phyloP scores from a whole-genome alignment of 2,329 filamentous ascomycete genomes.

The Neopestalotiopsis rosae region DNA sequence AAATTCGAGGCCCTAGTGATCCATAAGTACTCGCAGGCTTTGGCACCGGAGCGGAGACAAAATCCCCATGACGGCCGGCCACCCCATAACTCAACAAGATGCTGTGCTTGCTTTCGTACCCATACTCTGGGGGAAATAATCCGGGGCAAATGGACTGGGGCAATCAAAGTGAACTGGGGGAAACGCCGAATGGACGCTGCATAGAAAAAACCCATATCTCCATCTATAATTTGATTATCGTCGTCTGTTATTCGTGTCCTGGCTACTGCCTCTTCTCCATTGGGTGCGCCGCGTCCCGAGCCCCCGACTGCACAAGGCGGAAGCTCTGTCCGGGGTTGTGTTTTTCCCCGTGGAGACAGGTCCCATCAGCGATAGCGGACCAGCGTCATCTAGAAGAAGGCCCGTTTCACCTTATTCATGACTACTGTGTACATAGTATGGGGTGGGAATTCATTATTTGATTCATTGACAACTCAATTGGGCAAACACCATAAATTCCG shows the following conservation, averaged over 20 bases:
- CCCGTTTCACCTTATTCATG: background rate
- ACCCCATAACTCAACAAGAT: background rate
- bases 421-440: background rate
- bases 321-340: conserved; percentile 14
- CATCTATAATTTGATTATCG: conserved; percentile 6
- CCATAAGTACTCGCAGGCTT: conserved; percentile 11
- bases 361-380: background rate
- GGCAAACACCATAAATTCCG: no score
- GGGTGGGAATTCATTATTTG: background rate
- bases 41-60: conserved; percentile 4
- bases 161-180: background rate
- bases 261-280: background rate
- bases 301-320: background rate
- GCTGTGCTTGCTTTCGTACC: background rate
- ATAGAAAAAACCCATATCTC: background rate
- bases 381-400: background rate
- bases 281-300: background rate
- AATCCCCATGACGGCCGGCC: conserved; percentile 10
- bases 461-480: no score
- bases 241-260: background rate
- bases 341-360: conserved; percentile 18
- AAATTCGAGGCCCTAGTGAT: conserved; percentile 11
- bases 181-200: background rate
- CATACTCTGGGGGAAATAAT: conserved; percentile 16
- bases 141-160: conserved; percentile 6